These are phyloP conservation scores for Elongisporangium prolatum DNA, from an alignment of 352 stramenopile species.

Conservation along the genomic window DNA sequence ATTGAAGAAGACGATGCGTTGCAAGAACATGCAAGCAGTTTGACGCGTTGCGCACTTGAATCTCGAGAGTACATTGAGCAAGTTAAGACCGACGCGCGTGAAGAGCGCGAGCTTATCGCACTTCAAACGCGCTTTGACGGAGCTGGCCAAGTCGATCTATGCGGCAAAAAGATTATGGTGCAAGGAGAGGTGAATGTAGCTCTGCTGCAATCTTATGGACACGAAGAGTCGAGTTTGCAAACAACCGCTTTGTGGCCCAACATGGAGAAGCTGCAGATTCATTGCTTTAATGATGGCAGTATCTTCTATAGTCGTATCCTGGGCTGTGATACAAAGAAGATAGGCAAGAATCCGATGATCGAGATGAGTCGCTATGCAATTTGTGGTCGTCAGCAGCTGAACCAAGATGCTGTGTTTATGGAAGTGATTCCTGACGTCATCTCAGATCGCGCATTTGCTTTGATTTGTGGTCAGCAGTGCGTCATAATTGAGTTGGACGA, in stretches of 20 bases:
- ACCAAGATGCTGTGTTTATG: constrained; percentile 34
- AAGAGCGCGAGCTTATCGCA: constrained; percentile 25
- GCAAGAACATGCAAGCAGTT: constrained; percentile 6
- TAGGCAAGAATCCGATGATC: constrained; percentile 1
- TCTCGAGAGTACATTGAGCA: constrained; percentile 26
- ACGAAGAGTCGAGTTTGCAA: neutral
- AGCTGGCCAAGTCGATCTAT: constrained; percentile 21
- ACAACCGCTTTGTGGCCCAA: neutral
- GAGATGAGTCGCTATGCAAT: constrained; percentile 12
- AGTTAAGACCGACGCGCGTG: constrained; percentile 15
- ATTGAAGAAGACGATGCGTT: constrained; percentile 7
- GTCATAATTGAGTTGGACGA: constrained; percentile 19
- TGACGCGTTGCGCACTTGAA: constrained; percentile 25
- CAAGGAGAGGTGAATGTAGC: constrained; percentile 22
- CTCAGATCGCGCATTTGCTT: constrained; percentile 14
- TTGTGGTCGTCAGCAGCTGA: constrained; percentile 19
- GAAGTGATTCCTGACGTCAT: constrained; percentile 29
- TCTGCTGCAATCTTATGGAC: neutral
- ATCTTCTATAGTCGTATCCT: constrained; percentile 18
- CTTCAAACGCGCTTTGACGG: constrained; percentile 24
- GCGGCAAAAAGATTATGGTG: constrained; percentile 24
- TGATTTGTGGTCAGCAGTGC: constrained; percentile 19
- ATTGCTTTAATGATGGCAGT: constrained; percentile 33
- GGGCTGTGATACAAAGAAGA: neutral
- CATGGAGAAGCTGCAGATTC: constrained; percentile 13